Conservation (phyloP, 192 early-diverging fungal species). For the Endogone sp. region DNA sequence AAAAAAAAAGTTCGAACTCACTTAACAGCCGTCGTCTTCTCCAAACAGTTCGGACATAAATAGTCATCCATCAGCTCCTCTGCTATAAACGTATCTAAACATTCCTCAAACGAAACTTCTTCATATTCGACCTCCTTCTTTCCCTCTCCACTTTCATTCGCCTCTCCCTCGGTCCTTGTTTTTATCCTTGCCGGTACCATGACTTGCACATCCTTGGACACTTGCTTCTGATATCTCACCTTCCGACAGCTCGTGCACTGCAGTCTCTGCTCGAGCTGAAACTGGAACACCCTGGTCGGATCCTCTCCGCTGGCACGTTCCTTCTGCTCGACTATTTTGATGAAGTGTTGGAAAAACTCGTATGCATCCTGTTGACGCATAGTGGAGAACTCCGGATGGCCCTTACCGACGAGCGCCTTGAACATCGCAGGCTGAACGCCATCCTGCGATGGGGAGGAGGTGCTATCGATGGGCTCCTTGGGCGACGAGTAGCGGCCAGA, state of each 20-base stretch:
- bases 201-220: slow-evolving; percentile 53
- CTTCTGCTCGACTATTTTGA: slow-evolving; percentile 5
- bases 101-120: slow-evolving; percentile 58
- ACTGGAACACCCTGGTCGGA: slow-evolving; percentile 79
- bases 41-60: slow-evolving; percentile 57
- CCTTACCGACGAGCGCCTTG: slow-evolving; percentile 82
- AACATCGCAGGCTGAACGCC: slow-evolving; percentile 92
- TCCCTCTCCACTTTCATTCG: slow-evolving; percentile 6
- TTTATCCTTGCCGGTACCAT: slow-evolving; percentile 64
- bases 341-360: slow-evolving; percentile 63
- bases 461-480: slow-evolving; percentile 5
- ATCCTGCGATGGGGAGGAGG: slow-evolving; percentile 50
- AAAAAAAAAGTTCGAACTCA: slow-evolving; percentile 15
- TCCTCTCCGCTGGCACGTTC: slow-evolving; percentile 38
- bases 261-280: slow-evolving; percentile 75
- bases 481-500: slow-evolving; percentile 81
- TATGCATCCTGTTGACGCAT: slow-evolving; percentile 99
- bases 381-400: slow-evolving; percentile 91
- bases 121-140: slow-evolving; percentile 38
- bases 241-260: slow-evolving; percentile 82
- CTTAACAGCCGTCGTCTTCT: slow-evolving; percentile 55
- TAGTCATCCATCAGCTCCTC: slow-evolving; percentile 56
- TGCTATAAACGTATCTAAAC: slow-evolving; percentile 55
- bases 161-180: neutral
- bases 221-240: slow-evolving; percentile 69